A percentile compares a stretch with the other conserved stretches of the same genome.
Conservation (phyloP, 345 rosid species). For the Camelina neglecta region DNA sequence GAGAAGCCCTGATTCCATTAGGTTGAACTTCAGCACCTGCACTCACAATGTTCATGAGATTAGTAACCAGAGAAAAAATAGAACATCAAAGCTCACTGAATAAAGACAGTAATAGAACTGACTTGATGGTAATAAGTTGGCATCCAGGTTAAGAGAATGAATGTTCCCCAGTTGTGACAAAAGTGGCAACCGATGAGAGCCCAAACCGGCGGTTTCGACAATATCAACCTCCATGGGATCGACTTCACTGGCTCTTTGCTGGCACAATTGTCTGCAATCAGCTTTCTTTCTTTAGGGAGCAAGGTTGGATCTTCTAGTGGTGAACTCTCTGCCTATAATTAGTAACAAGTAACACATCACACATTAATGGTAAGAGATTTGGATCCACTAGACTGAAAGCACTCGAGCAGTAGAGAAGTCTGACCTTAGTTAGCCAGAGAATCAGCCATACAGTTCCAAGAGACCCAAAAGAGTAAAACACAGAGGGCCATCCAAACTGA, state of each 20-base stretch:
- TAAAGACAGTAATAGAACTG: slow-evolving; percentile 36
- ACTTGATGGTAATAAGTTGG: slow-evolving; percentile 94
- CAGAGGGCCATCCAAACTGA: slow-evolving; percentile 94
- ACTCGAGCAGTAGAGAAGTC: neutral
- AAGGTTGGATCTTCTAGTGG: slow-evolving; percentile 77
- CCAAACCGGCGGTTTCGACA: slow-evolving; percentile 91
- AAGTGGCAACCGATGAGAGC: slow-evolving; percentile 84
- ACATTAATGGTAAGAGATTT: neutral
- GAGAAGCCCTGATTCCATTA: slow-evolving; percentile 83
- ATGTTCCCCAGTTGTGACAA: slow-evolving; percentile 97
- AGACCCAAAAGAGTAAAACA: slow-evolving; percentile 93
- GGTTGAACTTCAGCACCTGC: slow-evolving; percentile 89
- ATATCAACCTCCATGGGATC: slow-evolving; percentile 82
- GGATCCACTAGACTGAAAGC: too few relatives aligned
- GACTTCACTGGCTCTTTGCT: slow-evolving; percentile 74
- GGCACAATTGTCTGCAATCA: slow-evolving; percentile 57
- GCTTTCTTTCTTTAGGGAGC: slow-evolving; percentile 69
- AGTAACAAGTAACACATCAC: slow-evolving; percentile 24
- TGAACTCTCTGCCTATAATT: slow-evolving; percentile 78
- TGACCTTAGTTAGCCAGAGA: slow-evolving; percentile 81
- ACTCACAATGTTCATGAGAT: slow-evolving; percentile 13
- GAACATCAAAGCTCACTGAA: slow-evolving; percentile 3
- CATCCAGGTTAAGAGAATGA: slow-evolving; percentile 97
- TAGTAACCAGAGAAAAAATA: neutral
- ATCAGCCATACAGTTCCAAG: slow-evolving; percentile 87